phyloP scores from a whole-genome alignment of 345 rosid species.

The Syzygium oleosum region DNA sequence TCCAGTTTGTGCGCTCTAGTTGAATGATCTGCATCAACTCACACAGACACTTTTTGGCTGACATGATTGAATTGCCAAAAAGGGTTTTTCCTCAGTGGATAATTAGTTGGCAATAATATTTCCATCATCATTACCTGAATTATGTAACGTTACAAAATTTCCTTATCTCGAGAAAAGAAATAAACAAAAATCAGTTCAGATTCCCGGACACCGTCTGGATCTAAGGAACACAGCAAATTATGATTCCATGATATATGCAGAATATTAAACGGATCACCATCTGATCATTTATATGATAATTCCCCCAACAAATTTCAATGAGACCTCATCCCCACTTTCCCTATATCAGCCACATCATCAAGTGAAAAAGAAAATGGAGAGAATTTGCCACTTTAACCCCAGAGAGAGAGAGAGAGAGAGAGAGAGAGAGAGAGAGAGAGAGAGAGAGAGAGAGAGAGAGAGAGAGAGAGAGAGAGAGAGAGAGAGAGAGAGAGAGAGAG shows the following conservation, averaged over 20 bases:
- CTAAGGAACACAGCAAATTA: constrained; percentile 36
- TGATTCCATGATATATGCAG: constrained; percentile 9
- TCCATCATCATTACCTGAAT: constrained; percentile 24
- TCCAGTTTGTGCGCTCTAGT: constrained; percentile 7
- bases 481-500: neutral
- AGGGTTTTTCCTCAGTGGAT: constrained; percentile 38
- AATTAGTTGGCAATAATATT: constrained; percentile 63
- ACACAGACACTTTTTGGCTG: constrained; percentile 36
- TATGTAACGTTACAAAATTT: neutral
- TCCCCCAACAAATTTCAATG: neutral
- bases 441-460: neutral
- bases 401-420: neutral
- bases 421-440: too few relatives aligned
- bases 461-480: neutral
- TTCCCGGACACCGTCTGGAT: constrained; percentile 23
- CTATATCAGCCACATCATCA: neutral
- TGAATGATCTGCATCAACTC: constrained; percentile 26
- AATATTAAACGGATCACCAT: neutral
- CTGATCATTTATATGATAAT: neutral
- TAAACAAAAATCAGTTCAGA: neutral
- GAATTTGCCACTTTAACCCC: neutral
- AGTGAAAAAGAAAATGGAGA: neutral
- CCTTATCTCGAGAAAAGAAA: neutral
- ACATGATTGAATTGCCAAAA: constrained; percentile 46
- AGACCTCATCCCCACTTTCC: neutral